phyloP scores from a whole-genome alignment of 73 alveolate genomes.

The Paramecium octaurelia region DNA sequence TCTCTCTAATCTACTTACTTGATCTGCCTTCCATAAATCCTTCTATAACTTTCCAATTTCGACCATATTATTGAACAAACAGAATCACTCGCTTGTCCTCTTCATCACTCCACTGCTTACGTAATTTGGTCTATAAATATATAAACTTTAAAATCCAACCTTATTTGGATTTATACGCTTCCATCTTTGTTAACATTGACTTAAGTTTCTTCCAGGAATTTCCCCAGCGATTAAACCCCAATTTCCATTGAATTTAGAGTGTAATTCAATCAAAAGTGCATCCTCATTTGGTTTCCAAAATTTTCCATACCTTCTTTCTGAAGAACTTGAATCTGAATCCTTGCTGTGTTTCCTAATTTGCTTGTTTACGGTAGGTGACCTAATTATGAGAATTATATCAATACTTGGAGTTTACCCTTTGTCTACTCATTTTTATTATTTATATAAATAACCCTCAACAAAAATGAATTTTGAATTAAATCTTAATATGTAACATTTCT shows the following conservation, averaged over 20 bases:
- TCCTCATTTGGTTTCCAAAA: conserved; percentile 38
- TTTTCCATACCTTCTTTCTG: conserved; percentile 40
- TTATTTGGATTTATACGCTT: conserved; percentile 41
- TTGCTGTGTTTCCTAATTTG: conserved; percentile 12
- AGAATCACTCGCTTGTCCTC: conserved; percentile 13
- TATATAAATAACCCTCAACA: neutral
- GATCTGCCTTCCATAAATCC: conserved; percentile 16
- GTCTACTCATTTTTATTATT: neutral
- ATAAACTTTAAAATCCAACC: neutral
- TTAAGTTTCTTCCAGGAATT: neutral
- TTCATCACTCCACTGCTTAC: conserved; percentile 40
- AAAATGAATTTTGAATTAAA: neutral
- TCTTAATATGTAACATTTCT: neutral
- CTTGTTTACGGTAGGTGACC: neutral
- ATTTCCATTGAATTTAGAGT: neutral
- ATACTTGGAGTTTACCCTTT: neutral
- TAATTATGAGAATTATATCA: neutral
- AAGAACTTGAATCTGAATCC: conserved; percentile 51
- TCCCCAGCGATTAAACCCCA: conserved; percentile 7
- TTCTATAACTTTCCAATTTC: conserved; percentile 43
- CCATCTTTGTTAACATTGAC: conserved; percentile 38
- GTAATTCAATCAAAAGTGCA: neutral
- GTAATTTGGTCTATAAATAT: neutral
- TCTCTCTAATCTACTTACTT: conserved; percentile 21
- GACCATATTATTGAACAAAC: neutral